These are phyloP conservation scores for Cytospora schulzeri DNA, from an alignment of 2,329 filamentous ascomycete species.

Conservation along the genomic window DNA sequence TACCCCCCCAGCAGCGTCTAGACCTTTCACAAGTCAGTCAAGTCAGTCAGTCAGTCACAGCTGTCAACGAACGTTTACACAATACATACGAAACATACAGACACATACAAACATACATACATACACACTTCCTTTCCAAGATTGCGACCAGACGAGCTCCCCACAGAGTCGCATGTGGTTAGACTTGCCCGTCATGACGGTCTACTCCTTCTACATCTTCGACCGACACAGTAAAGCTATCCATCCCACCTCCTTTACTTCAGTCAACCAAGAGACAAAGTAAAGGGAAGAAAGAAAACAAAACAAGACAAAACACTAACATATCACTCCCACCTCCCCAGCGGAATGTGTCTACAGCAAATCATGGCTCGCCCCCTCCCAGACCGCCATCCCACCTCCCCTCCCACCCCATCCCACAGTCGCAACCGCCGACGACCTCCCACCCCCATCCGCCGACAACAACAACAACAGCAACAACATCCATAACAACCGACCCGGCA, in stretches of 20 bases:
- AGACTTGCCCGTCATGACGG: conserved; percentile 67
- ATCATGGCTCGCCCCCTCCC: conserved; percentile 67
- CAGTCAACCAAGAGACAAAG: not conserved
- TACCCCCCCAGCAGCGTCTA: not conserved
- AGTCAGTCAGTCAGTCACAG: too few relatives aligned
- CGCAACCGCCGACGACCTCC: conserved; percentile 31
- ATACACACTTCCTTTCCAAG: not conserved
- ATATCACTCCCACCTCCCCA: conserved; percentile 42
- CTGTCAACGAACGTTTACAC: not conserved
- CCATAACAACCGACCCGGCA: conserved; percentile 43
- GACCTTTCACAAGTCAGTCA: not conserved
- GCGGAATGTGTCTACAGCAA: conserved; percentile 97
- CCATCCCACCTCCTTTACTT: not conserved
- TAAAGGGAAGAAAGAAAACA: not conserved
- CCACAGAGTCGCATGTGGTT: conserved; percentile 22
- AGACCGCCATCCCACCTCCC: conserved; percentile 43
- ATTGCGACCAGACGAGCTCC: conserved; percentile 17
- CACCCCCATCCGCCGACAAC: too few relatives aligned
- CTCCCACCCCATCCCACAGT: conserved; percentile 34
- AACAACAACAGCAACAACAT: conserved; percentile 36
- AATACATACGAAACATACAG: not conserved
- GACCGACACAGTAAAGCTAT: conserved; percentile 91
- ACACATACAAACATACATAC: not conserved
- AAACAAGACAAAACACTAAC: conserved; percentile 22
- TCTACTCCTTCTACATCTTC: conserved; percentile 99